A percentile compares a stretch with the other conserved stretches of the same genome.
These are phyloP conservation scores for Metarhizium anisopliae DNA, from an alignment of 2,329 filamentous ascomycete genomes.

Conservation along the genomic window DNA sequence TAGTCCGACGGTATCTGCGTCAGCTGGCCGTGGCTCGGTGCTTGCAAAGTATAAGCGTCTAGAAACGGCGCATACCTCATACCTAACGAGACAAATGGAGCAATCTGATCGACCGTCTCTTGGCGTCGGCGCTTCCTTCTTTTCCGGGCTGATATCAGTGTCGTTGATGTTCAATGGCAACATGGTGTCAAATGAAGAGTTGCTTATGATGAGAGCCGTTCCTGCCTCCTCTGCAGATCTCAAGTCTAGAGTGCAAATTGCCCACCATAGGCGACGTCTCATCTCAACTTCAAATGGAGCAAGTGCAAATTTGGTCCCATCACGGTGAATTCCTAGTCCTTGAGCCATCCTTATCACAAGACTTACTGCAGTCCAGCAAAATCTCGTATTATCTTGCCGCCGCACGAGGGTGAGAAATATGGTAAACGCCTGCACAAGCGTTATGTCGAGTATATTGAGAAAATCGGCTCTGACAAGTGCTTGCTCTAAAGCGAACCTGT, in stretches of 20 bases:
- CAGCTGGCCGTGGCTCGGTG: no score
- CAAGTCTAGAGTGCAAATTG: constrained; percentile 49
- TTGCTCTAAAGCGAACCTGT: constrained; percentile 47
- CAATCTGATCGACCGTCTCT: constrained; percentile 46
- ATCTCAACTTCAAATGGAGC: constrained; percentile 54
- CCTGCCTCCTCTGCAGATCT: constrained; percentile 53
- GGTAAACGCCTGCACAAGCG: constrained; percentile 52
- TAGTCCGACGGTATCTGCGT: no score
- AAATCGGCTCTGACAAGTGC: constrained; percentile 54
- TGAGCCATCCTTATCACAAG: constrained; percentile 49
- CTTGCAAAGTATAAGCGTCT: no score
- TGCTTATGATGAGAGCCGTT: constrained; percentile 36
- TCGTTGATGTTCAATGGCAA: constrained; percentile 52
- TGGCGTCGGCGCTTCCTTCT: constrained; percentile 34
- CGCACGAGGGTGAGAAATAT: constrained; percentile 48
- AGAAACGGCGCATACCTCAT: constrained; percentile 23
- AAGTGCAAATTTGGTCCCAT: constrained; percentile 41
- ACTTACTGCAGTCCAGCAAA: constrained; percentile 56
- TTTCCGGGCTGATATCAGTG: constrained; percentile 37
- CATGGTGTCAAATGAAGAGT: constrained; percentile 40
- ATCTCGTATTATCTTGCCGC: constrained; percentile 40
- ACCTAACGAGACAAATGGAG: constrained; percentile 28
- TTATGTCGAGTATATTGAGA: constrained; percentile 48
- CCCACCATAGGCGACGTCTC: constrained; percentile 54
- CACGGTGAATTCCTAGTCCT: constrained; percentile 47